Conservation (phyloP, 1,284 basidiomycete genomes). For the Leucoagaricus sp. region DNA sequence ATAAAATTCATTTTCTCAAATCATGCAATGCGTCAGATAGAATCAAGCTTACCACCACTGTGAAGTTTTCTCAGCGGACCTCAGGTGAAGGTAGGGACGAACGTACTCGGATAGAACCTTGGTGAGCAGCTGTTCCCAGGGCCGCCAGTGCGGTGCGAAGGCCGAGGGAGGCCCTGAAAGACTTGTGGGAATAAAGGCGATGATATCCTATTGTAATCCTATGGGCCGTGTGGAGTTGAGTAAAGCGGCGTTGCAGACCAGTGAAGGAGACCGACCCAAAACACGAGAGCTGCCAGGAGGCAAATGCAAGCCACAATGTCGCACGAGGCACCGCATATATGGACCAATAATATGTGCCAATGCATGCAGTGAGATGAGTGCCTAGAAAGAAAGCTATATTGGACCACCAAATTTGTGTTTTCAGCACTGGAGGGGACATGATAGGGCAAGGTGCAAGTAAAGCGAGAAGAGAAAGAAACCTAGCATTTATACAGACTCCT, state of each 20-base stretch:
- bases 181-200: constrained; percentile 72
- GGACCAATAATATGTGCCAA: constrained; percentile 55
- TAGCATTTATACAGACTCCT: too few species aligned
- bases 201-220: constrained; percentile 80
- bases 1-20: background rate
- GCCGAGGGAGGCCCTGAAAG: constrained; percentile 59
- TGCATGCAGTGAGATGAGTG: constrained; percentile 59
- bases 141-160: constrained; percentile 62
- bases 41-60: constrained; percentile 50
- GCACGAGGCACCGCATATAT: constrained; percentile 43
- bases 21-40: background rate
- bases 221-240: constrained; percentile 2
- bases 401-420: constrained; percentile 60
- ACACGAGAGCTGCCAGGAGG: constrained; percentile 70
- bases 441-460: background rate
- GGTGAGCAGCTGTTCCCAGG: constrained; percentile 68
- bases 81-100: constrained; percentile 2
- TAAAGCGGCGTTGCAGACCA: constrained; percentile 1
- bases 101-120: constrained; percentile 42
- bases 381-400: constrained; percentile 70
- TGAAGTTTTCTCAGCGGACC: constrained; percentile 4
- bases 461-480: background rate
- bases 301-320: constrained; percentile 54
- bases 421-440: background rate
- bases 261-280: constrained; percentile 53